These are phyloP conservation scores for Candida coquimbonensis DNA, from an alignment of 805 yeast species.

Conservation along the genomic window DNA sequence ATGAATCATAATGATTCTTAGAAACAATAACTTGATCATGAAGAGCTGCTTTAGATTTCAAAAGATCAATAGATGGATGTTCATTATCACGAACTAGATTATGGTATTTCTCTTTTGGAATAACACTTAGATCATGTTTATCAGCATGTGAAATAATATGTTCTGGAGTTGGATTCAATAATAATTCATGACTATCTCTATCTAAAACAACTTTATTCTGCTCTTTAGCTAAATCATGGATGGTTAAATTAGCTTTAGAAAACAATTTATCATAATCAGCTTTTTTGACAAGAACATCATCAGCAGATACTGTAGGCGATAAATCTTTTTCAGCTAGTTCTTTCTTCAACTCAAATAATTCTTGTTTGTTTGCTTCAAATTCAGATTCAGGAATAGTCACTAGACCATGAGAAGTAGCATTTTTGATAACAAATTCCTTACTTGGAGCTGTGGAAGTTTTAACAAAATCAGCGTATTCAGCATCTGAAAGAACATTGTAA, in stretches of 20 bases:
- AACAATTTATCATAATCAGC: constrained; percentile 13
- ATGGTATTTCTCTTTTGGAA: constrained; percentile 4
- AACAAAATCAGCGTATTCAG: constrained; percentile 5
- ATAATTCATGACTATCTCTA: neutral
- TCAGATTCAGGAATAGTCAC: constrained; percentile 10
- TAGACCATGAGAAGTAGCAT: constrained; percentile 4
- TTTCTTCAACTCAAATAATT: constrained; percentile 17
- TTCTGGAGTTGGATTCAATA: constrained; percentile 5
- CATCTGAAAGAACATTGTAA: constrained; percentile 14
- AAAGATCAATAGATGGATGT: constrained; percentile 21
- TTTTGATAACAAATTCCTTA: constrained; percentile 5
- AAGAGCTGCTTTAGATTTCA: constrained; percentile 14
- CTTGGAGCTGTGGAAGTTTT: constrained; percentile 3
- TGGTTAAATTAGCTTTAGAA: constrained; percentile 5
- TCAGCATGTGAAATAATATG: constrained; percentile 5
- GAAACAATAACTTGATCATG: constrained; percentile 21
- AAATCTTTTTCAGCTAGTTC: constrained; percentile 23
- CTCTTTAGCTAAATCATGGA: constrained; percentile 5
- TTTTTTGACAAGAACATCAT: constrained; percentile 11
- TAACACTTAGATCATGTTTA: constrained; percentile 2
- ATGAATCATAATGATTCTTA: constrained; percentile 17
- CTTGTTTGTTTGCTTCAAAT: constrained; percentile 5
- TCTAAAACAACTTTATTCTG: constrained; percentile 3
- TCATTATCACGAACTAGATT: constrained; percentile 14
- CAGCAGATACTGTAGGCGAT: constrained; percentile 16